Evolutionary conservation across 202 grass and related monocot genomes (phyloP).

Genomic region (Panicum virgatum): DNA sequence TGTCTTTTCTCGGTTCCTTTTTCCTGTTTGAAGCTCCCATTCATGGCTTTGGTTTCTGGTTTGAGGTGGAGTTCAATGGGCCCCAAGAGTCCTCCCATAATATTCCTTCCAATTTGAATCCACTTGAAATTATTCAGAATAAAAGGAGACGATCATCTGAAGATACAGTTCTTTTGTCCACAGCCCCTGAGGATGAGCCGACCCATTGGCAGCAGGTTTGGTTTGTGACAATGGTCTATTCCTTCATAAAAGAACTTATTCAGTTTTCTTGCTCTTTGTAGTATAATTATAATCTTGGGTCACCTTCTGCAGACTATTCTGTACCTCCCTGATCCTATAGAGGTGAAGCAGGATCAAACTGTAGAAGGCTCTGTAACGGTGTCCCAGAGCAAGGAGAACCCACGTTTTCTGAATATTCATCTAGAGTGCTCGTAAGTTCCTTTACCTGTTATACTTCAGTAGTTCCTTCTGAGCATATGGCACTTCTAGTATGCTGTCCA

Average conservation of each 20-base stretch:
- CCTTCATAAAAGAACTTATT: slow-evolving; percentile 14
- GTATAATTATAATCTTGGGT: slow-evolving; percentile 21
- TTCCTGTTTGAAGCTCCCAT: slow-evolving; percentile 59
- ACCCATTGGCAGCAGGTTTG: slow-evolving; percentile 94
- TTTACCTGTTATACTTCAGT: neutral
- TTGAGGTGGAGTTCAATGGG: slow-evolving; percentile 91
- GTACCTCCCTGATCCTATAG: slow-evolving; percentile 87
- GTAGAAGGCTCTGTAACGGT: slow-evolving; percentile 79
- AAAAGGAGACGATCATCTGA: slow-evolving; percentile 57
- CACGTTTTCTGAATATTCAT: slow-evolving; percentile 80
- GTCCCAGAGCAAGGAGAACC: slow-evolving; percentile 78
- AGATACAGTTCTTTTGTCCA: slow-evolving; percentile 70
- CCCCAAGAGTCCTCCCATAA: slow-evolving; percentile 50
- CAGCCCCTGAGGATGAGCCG: slow-evolving; percentile 80
- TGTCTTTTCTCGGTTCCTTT: slow-evolving; percentile 12
- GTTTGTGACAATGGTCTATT: slow-evolving; percentile 23
- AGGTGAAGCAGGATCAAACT: slow-evolving; percentile 73
- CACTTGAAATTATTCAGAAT: slow-evolving; percentile 53
- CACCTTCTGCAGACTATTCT: slow-evolving; percentile 76
- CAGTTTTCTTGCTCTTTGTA: neutral
- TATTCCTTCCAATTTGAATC: slow-evolving; percentile 35
- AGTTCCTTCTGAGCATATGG: neutral
- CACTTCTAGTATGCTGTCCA: neutral
- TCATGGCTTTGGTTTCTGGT: slow-evolving; percentile 98
- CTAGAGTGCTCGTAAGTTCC: slow-evolving; percentile 81